Evolutionary conservation across 1,284 basidiomycete genomes (phyloP).

Genomic region (Leccinum pallidistipes): DNA sequence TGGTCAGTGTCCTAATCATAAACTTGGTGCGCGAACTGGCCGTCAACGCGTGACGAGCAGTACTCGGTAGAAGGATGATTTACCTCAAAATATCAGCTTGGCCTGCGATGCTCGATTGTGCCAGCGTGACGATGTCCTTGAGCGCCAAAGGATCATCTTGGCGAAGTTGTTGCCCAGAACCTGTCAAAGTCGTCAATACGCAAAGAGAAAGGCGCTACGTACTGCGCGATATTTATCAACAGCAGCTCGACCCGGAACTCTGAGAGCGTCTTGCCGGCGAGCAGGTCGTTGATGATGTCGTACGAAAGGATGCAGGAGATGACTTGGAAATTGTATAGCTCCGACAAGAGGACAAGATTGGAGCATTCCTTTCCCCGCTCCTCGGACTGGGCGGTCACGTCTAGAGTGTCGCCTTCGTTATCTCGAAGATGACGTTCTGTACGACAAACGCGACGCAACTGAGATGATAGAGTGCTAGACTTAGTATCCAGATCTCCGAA

Average conservation of each 20-base stretch:
- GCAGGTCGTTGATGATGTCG: constrained; percentile 82
- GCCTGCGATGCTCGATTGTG: constrained; percentile 69
- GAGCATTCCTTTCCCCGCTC: constrained; percentile 80
- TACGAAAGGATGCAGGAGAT: constrained; percentile 87
- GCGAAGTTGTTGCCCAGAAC: constrained; percentile 83
- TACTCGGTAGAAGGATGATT: not conserved
- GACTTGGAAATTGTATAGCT: constrained; percentile 94
- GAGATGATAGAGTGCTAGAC: constrained; percentile 1
- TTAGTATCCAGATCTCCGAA: constrained; percentile 1
- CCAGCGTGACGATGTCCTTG: constrained; percentile 82
- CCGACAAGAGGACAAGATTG: constrained; percentile 86
- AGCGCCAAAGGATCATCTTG: constrained; percentile 84
- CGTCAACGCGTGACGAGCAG: not conserved
- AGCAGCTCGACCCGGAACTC: constrained; percentile 88
- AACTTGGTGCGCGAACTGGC: constrained; percentile 81
- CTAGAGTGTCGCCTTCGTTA: constrained; percentile 18
- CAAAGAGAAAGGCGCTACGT: constrained; percentile 9
- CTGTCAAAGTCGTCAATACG: constrained; percentile 41
- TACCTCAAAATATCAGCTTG: constrained; percentile 69
- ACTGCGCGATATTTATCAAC: constrained; percentile 86
- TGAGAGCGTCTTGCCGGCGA: constrained; percentile 57
- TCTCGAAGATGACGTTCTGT: constrained; percentile 56
- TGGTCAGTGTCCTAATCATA: constrained; percentile 89
- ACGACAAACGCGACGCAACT: constrained; percentile 73
- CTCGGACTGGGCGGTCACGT: constrained; percentile 21